A percentile compares a stretch with the other conserved stretches of the same genome.
These are phyloP conservation scores for Hevea brasiliensis DNA, from an alignment of 345 rosid species.

Conservation along the genomic window DNA sequence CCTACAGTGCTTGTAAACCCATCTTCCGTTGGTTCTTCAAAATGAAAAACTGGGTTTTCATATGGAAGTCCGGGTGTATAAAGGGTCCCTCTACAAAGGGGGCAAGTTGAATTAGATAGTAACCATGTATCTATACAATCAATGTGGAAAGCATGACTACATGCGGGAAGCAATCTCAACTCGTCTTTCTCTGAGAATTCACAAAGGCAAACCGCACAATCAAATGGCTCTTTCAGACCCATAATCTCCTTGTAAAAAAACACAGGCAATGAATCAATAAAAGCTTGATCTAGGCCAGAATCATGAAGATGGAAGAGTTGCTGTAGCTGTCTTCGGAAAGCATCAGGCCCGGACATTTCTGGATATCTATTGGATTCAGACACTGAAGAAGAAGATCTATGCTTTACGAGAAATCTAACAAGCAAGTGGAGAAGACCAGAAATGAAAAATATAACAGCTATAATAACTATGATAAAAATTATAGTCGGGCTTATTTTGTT, in stretches of 20 bases:
- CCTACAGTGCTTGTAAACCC: conserved; percentile 35
- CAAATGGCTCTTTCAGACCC: conserved; percentile 80
- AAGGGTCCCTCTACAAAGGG: conserved; percentile 83
- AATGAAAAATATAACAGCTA: conserved; percentile 62
- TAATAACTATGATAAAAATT: conserved; percentile 58
- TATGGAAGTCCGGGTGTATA: conserved; percentile 45
- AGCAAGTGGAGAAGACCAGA: conserved; percentile 72
- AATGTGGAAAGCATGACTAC: conserved; percentile 90
- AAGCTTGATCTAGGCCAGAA: conserved; percentile 87
- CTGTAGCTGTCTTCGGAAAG: conserved; percentile 75
- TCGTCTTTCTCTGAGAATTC: conserved; percentile 70
- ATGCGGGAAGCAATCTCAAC: conserved; percentile 74
- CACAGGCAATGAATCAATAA: conserved; percentile 82
- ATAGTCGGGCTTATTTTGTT: conserved; percentile 60
- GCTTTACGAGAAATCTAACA: conserved; percentile 56
- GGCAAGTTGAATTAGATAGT: conserved; percentile 86
- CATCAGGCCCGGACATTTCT: conserved; percentile 60
- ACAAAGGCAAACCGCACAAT: conserved; percentile 85
- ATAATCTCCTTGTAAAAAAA: conserved; percentile 67
- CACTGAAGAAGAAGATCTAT: conserved; percentile 50
- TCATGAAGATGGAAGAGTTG: conserved; percentile 92
- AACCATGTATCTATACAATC: conserved; percentile 93
- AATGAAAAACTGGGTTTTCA: conserved; percentile 58
- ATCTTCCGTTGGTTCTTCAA: conserved; percentile 49
- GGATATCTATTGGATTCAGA: conserved; percentile 54